Evolutionary conservation across 1,284 basidiomycete species (phyloP).

Genomic region (Leccinum cinnamomeum): DNA sequence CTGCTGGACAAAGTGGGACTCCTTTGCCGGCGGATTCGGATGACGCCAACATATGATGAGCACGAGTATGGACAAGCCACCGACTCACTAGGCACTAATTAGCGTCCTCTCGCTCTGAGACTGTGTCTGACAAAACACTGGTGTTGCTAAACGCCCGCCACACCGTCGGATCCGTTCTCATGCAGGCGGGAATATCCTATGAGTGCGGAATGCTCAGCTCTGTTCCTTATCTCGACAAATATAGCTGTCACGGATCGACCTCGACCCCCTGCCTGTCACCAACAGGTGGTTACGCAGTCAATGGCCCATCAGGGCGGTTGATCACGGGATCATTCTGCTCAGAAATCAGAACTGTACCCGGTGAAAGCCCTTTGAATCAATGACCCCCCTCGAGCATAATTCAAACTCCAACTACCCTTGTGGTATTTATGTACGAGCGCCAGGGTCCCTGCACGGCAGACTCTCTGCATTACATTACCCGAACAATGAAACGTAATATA

Average conservation of each 20-base stretch:
- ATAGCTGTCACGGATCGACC: not conserved
- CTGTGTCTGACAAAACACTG: not conserved
- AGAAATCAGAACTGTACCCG: not conserved
- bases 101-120: not conserved
- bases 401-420: not conserved
- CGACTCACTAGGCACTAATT: not conserved
- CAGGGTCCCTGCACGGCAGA: not conserved
- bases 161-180: slow-evolving; percentile 12
- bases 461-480: not conserved
- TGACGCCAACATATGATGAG: not conserved
- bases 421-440: not conserved
- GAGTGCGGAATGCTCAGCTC: not conserved
- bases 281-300: not conserved
- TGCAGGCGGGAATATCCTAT: slow-evolving; percentile 5
- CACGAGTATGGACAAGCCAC: not conserved
- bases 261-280: not conserved
- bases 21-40: not conserved
- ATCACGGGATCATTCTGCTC: not conserved
- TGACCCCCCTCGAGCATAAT: not conserved
- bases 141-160: not conserved
- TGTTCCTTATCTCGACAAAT: not conserved
- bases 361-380: not conserved
- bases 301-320: not conserved
- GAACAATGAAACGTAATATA: not conserved
- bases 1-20: not conserved